These are phyloP conservation scores for Penicillium sp. DNA, from an alignment of 2,329 filamentous ascomycete genomes.

Conservation along the genomic window DNA sequence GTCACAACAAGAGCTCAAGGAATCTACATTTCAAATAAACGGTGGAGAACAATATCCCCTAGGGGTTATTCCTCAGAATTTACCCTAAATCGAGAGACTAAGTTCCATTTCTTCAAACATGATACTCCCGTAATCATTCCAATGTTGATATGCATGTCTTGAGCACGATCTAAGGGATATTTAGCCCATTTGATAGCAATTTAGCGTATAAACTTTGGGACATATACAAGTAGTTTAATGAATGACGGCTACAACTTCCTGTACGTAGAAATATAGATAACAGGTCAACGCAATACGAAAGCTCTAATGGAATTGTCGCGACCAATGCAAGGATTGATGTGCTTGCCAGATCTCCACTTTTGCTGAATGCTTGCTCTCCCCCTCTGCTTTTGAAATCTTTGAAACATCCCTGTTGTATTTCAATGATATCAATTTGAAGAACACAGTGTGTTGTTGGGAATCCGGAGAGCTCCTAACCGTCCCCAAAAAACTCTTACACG, in stretches of 20 bases:
- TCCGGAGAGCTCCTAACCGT: not conserved
- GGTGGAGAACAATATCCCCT: not conserved
- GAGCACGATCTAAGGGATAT: not conserved
- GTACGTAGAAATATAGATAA: not conserved
- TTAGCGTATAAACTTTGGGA: not conserved
- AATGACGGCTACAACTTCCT: no score
- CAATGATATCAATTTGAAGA: not conserved
- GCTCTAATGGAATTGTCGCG: not conserved
- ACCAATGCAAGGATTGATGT: conserved; percentile 1
- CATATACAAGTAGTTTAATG: not conserved
- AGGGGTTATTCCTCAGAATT: not conserved
- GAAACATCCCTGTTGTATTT: not conserved
- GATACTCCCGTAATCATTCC: not conserved
- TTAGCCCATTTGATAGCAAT: not conserved
- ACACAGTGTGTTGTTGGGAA: not conserved
- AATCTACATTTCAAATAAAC: not conserved
- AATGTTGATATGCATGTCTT: not conserved
- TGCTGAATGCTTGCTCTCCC: not conserved
- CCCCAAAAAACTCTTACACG: not conserved
- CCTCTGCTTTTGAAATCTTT: not conserved
- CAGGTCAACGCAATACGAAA: not conserved
- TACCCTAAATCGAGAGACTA: not conserved
- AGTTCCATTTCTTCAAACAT: no score
- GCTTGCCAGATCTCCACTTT: not conserved
- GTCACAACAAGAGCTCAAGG: not conserved